phyloP scores from a whole-genome alignment of 257 asterid species.

The Asclepias syriaca region DNA sequence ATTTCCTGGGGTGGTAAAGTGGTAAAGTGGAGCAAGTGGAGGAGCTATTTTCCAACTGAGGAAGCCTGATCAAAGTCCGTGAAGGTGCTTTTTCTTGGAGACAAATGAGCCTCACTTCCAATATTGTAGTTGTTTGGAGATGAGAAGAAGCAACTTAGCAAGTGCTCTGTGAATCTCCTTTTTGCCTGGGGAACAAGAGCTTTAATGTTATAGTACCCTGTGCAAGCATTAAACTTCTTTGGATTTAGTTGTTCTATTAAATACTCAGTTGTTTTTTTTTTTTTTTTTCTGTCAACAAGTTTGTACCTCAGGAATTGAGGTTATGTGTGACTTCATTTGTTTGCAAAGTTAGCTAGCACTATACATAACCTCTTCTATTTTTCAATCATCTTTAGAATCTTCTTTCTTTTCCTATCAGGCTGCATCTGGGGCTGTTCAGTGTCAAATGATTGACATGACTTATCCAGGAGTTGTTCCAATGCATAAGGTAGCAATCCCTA shows the following conservation, averaged over 20 bases:
- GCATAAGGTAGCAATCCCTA: conserved; percentile 61
- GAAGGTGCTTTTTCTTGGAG: neutral
- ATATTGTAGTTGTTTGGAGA: neutral
- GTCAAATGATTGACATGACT: conserved; percentile 93
- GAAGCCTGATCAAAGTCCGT: neutral
- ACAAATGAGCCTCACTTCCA: neutral
- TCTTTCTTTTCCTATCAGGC: conserved; percentile 39
- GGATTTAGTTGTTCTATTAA: neutral
- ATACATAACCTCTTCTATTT: neutral
- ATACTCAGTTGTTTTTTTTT: neutral
- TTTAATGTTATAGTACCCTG: neutral
- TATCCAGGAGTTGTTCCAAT: conserved; percentile 89
- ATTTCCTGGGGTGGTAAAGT: too few species aligned
- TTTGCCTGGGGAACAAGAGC: conserved; percentile 1
- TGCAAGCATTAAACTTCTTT: neutral
- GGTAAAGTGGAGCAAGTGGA: too few species aligned
- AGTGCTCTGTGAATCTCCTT: neutral
- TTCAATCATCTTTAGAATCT: neutral
- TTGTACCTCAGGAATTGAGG: neutral
- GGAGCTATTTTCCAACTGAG: neutral
- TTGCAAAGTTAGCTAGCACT: neutral
- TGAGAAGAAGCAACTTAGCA: neutral
- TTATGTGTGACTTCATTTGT: neutral
- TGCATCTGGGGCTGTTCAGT: conserved; percentile 94
- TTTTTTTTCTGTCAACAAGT: neutral